A percentile compares a stretch with the other conserved stretches of the same genome.
Conservation (phyloP, 2,329 filamentous ascomycete species). For the Berkeleyomyces basicola region DNA sequence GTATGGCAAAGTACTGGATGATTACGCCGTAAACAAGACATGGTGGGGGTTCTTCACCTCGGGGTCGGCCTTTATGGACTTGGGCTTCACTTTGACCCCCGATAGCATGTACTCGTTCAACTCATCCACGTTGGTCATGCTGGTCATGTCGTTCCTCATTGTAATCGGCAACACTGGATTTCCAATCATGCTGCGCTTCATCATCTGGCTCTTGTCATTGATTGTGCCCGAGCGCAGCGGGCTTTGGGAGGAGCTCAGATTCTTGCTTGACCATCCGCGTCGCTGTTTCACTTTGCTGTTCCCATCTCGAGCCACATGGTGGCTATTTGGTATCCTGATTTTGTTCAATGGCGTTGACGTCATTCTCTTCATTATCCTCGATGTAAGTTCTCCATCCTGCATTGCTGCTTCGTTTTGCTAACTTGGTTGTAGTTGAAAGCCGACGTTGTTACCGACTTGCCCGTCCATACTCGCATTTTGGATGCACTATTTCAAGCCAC, state of each 20-base stretch:
- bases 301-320: constrained; percentile 82
- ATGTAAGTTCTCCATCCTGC: constrained; percentile 39
- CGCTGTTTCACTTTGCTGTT: constrained; percentile 94
- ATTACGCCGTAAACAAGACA: constrained; percentile 42
- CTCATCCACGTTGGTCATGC: constrained; percentile 53
- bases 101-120: constrained; percentile 91
- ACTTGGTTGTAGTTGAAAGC: constrained; percentile 46
- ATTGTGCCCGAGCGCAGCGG: constrained; percentile 47
- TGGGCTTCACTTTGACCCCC: constrained; percentile 83
- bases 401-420: neutral
- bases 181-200: constrained; percentile 80
- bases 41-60: constrained; percentile 94
- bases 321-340: constrained; percentile 77
- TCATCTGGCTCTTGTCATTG: constrained; percentile 70
- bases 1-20: constrained; percentile 50
- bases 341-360: constrained; percentile 71
- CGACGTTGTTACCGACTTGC: constrained; percentile 46
- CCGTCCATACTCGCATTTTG: constrained; percentile 59
- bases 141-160: constrained; percentile 72
- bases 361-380: constrained; percentile 81
- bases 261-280: constrained; percentile 84
- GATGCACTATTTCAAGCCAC: constrained; percentile 83
- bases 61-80: constrained; percentile 79
- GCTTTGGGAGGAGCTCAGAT: constrained; percentile 77
- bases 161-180: constrained; percentile 93